These are phyloP conservation scores for Lagenidium sp. DNA, from an alignment of 352 stramenopile species.

Conservation along the genomic window DNA sequence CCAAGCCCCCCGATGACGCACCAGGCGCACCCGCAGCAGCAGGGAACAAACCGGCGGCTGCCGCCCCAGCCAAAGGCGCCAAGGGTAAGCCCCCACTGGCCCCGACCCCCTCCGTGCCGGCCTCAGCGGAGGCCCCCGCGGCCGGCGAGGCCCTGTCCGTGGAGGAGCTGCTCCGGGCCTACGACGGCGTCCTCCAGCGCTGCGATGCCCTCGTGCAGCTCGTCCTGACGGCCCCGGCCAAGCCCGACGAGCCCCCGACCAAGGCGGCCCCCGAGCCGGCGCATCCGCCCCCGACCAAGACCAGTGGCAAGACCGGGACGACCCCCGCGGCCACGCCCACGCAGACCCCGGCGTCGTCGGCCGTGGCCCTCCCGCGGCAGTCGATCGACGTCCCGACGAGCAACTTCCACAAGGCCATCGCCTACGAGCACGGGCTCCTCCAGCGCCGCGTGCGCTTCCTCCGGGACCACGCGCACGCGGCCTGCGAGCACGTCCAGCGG, in stretches of 20 bases:
- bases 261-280: background rate
- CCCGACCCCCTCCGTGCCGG: background rate
- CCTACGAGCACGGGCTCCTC: conserved; percentile 53
- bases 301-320: conserved; percentile 5
- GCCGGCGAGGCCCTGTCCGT: conserved; percentile 13
- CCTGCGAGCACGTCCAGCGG: conserved; percentile 33
- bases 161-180: conserved; percentile 32
- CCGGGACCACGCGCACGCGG: conserved; percentile 24
- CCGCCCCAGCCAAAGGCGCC: conserved; percentile 9
- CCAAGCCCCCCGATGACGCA: too few relatives aligned
- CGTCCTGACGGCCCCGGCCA: conserved; percentile 9
- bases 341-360: conserved; percentile 6
- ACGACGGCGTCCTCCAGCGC: conserved; percentile 31
- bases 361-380: conserved; percentile 1
- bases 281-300: conserved; percentile 3
- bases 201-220: conserved; percentile 33
- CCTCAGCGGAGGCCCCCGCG: conserved; percentile 7
- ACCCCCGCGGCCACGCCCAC: conserved; percentile 8
- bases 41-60: conserved; percentile 1
- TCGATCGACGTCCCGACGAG: conserved; percentile 20
- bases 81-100: conserved; percentile 8
- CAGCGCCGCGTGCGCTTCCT: conserved; percentile 38
- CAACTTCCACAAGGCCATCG: conserved; percentile 49
- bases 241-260: background rate
- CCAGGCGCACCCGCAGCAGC: too few relatives aligned